Evolutionary conservation across 306 rosid species (phyloP).

Genomic region (Erythrophleum fordii): DNA sequence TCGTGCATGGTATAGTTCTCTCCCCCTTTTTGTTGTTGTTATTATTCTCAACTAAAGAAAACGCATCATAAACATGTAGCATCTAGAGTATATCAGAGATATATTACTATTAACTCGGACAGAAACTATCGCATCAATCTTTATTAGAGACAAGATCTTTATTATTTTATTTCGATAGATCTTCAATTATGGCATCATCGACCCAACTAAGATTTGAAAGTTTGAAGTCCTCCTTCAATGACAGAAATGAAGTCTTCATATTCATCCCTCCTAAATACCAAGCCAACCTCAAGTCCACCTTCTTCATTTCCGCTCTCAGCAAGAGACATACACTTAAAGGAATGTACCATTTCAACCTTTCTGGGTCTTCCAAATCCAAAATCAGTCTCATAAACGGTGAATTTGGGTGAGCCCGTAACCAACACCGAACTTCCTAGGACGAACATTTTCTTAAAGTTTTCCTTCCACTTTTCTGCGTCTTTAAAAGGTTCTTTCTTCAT

Average conservation of each 20-base stretch:
- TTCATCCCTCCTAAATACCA: constrained; percentile 4
- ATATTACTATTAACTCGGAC: background rate
- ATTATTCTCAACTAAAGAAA: background rate
- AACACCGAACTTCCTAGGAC: background rate
- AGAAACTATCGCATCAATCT: background rate
- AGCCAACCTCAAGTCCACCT: constrained; percentile 52
- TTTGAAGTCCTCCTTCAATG: constrained; percentile 23
- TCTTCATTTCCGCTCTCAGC: constrained; percentile 42
- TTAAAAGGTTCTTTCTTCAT: background rate
- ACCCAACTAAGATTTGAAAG: constrained; percentile 6
- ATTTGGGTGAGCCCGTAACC: constrained; percentile 42
- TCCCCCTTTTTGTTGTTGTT: too few relatives aligned
- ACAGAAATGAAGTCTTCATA: constrained; percentile 27
- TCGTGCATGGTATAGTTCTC: too few relatives aligned
- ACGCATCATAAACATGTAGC: background rate
- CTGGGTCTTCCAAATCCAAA: constrained; percentile 55
- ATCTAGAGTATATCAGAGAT: background rate
- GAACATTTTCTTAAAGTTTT: background rate
- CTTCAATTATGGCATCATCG: background rate
- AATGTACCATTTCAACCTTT: constrained; percentile 54
- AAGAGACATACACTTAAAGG: constrained; percentile 39
- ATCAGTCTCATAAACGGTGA: constrained; percentile 45
- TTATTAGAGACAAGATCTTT: too few relatives aligned
- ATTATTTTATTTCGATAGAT: background rate
- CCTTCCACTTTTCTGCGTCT: constrained; percentile 18